Evolutionary conservation across 257 asterid genomes (phyloP), one percentile per base, ranked within the genome.

Genomic region (Hygrophila difformis): DNA sequence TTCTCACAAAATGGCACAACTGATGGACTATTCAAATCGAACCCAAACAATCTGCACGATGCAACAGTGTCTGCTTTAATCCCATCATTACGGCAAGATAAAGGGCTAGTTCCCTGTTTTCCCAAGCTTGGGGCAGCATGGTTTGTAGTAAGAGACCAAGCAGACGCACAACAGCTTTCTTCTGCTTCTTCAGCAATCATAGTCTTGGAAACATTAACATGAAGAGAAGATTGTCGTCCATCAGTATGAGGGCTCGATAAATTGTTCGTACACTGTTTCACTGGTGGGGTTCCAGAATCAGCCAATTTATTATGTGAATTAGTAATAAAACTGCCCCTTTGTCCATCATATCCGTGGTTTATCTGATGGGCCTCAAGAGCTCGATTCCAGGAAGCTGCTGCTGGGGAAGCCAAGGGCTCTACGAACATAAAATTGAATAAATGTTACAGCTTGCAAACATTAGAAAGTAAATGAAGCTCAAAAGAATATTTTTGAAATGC

Each of bases 21-120:
- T 8, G 80, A 70, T 52, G 94, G 68, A 29, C 73, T 65, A 39
- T 70, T 86, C 73, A 91, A 66, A 43, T 91, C 87, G 52, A 91
- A 55, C 62, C 99, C 99, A 51, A 91, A 86, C 70, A 91, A 67
- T 34, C 93, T 68, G 58, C 88, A 76, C 11, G 82, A 57, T 21
- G 69, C 59, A 52, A 57, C 51, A 45, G 53, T 48, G 14, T 76
- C 89, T 6, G 73, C 36, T 55, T 81, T 78, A 65, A 62, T 74
- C 43, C 50, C 68, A 36, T 63, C 84, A 35, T 44, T 50, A 33
- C n/a, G 59, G 41, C 55, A 56, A 59, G 76, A 56, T 1, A 9
- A 13, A 7, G 42, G 60, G 64, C 67, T 56, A 47, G 54, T 61
- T 19, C 65, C 56, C 46, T 65, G 67, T 13, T 58, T 62, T 22